Conservation (phyloP, 345 rosid genomes). For the Hirschfeldia incana region DNA sequence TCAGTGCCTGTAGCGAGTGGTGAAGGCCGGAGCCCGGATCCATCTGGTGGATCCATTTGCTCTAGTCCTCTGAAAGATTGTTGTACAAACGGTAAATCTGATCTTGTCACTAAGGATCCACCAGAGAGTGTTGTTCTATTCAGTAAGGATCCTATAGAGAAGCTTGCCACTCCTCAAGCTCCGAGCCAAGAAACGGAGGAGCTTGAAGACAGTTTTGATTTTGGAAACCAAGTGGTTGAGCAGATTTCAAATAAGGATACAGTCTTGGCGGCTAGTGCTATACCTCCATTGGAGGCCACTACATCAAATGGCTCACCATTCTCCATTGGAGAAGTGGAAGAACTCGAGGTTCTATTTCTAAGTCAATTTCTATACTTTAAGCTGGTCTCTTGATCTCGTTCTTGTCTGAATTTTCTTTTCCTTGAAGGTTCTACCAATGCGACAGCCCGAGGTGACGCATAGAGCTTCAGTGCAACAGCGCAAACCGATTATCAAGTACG, state of each 20-base stretch:
- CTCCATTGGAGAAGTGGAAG: conserved; percentile 55
- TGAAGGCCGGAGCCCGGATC: conserved; percentile 47
- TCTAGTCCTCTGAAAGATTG: conserved; percentile 44
- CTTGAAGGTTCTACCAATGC: conserved; percentile 49
- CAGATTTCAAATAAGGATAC: conserved; percentile 38
- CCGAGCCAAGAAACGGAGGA: conserved; percentile 64
- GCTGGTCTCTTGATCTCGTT: background rate
- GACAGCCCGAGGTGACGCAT: conserved; percentile 33
- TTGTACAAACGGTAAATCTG: conserved; percentile 41
- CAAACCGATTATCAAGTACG: conserved; percentile 82
- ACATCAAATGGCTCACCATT: conserved; percentile 40
- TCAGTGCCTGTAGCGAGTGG: conserved; percentile 47
- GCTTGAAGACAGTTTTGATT: conserved; percentile 65
- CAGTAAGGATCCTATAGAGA: conserved; percentile 58
- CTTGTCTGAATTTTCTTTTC: conserved; percentile 16
- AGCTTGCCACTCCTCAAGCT: conserved; percentile 54
- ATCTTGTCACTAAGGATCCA: conserved; percentile 23
- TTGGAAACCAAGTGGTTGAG: conserved; percentile 46
- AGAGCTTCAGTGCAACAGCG: conserved; percentile 48
- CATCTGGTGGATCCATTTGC: conserved; percentile 44
- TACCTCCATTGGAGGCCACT: conserved; percentile 38
- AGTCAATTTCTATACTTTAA: conserved; percentile 1
- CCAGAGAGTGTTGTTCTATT: conserved; percentile 28
- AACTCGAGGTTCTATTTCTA: conserved; percentile 71
- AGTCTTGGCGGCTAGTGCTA: conserved; percentile 27